Evolutionary conservation across 2,329 filamentous ascomycete species (phyloP).

Genomic region (Plectosphaerella plurivora): DNA sequence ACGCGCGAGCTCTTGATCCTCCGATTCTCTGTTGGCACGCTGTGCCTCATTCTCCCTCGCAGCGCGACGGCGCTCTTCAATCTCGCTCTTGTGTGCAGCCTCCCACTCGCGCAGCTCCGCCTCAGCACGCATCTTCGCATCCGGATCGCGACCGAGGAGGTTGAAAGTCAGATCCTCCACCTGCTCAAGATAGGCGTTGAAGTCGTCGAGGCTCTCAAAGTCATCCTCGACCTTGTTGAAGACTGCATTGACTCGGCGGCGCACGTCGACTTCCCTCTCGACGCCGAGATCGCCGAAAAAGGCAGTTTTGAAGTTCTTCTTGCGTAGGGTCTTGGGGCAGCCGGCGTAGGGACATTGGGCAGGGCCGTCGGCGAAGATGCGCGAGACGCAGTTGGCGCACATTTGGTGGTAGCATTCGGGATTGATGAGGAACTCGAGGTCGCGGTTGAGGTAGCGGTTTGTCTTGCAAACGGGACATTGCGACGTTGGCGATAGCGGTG

Average conservation of each 20-base stretch:
- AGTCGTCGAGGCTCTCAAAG: slow-evolving; percentile 78
- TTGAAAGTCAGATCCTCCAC: slow-evolving; percentile 90
- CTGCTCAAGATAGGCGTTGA: slow-evolving; percentile 91
- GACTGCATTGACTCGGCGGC: slow-evolving; percentile 70
- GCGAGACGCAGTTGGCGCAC: slow-evolving; percentile 93
- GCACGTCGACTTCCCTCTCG: slow-evolving; percentile 90
- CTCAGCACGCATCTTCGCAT: slow-evolving; percentile 49
- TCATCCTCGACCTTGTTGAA: slow-evolving; percentile 91
- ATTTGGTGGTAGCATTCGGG: slow-evolving; percentile 99
- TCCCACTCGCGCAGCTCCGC: slow-evolving; percentile 56
- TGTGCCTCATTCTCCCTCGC: slow-evolving; percentile 53
- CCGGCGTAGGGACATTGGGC: slow-evolving; percentile 88
- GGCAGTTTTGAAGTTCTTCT: slow-evolving; percentile 77
- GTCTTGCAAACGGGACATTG: slow-evolving; percentile 98
- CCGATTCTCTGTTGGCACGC: slow-evolving; percentile 49
- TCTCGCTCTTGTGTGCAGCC: slow-evolving; percentile 64
- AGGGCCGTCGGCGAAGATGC: slow-evolving; percentile 88
- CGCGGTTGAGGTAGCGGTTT: slow-evolving; percentile 87
- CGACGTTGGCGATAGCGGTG: slow-evolving; percentile 45
- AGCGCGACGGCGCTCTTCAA: slow-evolving; percentile 55
- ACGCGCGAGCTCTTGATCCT: slow-evolving; percentile 63
- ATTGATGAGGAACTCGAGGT: slow-evolving; percentile 94
- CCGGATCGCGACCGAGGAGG: slow-evolving; percentile 67
- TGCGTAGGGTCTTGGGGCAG: slow-evolving; percentile 81
- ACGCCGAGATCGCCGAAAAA: slow-evolving; percentile 87